Conservation (phyloP, 2,329 filamentous ascomycete genomes). For the Ophiostoma ulmi region DNA sequence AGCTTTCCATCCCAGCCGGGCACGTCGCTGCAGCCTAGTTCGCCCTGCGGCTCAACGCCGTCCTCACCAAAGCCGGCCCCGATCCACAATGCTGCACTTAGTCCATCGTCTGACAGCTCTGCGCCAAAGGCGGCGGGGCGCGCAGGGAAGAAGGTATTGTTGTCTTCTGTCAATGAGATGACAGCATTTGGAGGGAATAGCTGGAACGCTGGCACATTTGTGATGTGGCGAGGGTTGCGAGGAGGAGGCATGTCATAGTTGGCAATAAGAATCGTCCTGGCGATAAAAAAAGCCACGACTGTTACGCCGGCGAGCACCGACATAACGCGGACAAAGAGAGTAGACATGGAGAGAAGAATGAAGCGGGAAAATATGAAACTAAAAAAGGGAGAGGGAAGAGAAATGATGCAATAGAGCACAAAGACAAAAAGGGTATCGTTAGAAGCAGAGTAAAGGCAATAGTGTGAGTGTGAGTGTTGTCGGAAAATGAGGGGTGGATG, state of each 20-base stretch:
- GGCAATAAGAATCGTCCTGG: conserved; percentile 9
- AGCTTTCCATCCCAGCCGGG: conserved; percentile 73
- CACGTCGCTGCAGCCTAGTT: conserved; percentile 91
- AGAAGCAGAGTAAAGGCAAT: neutral
- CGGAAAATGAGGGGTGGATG: neutral
- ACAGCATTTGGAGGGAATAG: conserved; percentile 93
- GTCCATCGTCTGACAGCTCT: conserved; percentile 63
- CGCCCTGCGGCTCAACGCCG: conserved; percentile 64
- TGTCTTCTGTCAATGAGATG: conserved; percentile 95
- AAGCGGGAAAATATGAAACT: neutral
- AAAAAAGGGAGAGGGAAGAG: neutral
- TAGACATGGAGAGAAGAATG: neutral
- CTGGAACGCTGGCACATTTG: conserved; percentile 48
- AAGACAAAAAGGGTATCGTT: conserved; percentile 9
- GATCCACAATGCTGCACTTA: conserved; percentile 90
- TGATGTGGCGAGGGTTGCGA: neutral
- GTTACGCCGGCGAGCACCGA: conserved; percentile 20
- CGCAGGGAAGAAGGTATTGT: conserved; percentile 93
- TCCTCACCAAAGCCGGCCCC: conserved; percentile 88
- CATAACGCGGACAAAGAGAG: conserved; percentile 19
- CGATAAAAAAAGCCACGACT: conserved; percentile 20
- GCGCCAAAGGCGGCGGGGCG: conserved; percentile 92
- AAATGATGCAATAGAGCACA: neutral
- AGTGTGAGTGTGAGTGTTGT: neutral
- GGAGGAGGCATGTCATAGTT: conserved; percentile 11